Evolutionary conservation across 495 filamentous ascomycete species (phyloP).

Genomic region (Talaromyces nanjingensis): DNA sequence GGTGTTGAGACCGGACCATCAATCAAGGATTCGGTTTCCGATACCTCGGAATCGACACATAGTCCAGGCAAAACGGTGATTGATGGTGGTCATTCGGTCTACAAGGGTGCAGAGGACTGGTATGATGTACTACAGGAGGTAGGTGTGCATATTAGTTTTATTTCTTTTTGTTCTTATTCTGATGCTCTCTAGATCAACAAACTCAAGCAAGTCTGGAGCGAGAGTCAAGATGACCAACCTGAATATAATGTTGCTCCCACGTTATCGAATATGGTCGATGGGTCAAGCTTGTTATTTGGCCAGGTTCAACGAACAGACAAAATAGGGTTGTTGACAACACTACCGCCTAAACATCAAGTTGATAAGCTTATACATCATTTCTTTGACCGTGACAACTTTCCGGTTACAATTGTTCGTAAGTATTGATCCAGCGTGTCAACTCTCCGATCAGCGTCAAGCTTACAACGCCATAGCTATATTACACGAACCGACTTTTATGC

Average conservation of each 20-base stretch:
- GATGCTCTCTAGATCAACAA: conserved; percentile 1
- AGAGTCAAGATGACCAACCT: conserved; percentile 3
- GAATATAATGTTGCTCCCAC: neutral
- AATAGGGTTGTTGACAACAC: neutral
- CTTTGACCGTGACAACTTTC: conserved; percentile 7
- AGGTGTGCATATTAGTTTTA: neutral
- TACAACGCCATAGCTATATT: neutral
- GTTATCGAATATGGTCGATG: conserved; percentile 3
- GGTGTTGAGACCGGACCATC: neutral
- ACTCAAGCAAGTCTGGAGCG: conserved; percentile 8
- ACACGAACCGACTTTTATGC: conserved; percentile 9
- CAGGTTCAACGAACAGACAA: conserved; percentile 6
- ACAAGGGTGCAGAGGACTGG: conserved; percentile 8
- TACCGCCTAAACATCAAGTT: conserved; percentile 4
- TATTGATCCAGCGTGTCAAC: neutral
- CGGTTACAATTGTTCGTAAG: conserved; percentile 6
- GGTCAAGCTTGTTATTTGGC: conserved; percentile 7
- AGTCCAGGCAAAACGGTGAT: conserved; percentile 1
- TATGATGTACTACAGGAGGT: conserved; percentile 10
- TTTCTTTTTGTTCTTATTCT: neutral
- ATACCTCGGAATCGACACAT: neutral
- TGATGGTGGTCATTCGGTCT: conserved; percentile 4
- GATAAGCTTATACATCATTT: conserved; percentile 5
- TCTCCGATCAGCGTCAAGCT: neutral
- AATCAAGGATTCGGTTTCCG: neutral